Conservation (phyloP, 192 early-diverging fungal genomes). For the Backusella tarrabulga region DNA sequence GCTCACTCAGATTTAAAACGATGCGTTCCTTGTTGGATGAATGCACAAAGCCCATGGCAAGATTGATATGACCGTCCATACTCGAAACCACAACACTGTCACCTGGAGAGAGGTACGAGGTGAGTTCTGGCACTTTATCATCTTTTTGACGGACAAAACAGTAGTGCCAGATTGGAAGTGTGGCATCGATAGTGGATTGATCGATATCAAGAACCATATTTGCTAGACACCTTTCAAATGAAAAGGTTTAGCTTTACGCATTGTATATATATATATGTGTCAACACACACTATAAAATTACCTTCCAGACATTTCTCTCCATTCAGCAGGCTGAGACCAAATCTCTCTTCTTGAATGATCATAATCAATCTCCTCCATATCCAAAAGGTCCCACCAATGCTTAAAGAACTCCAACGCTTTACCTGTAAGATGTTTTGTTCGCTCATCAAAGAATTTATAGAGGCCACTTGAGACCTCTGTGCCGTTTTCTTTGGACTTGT, state of each 20-base stretch:
- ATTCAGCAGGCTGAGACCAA: conserved; percentile 47
- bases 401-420: conserved; percentile 69
- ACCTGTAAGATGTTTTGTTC: conserved; percentile 56
- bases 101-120: conserved; percentile 57
- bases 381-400: conserved; percentile 76
- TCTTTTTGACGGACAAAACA: not conserved
- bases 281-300: not conserved
- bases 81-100: conserved; percentile 85
- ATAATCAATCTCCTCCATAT: conserved; percentile 73
- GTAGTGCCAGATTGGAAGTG: not conserved
- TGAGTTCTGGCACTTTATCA: conserved; percentile 30
- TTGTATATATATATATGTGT: not conserved
- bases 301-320: conserved; percentile 48
- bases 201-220: not conserved
- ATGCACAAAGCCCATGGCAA: conserved; percentile 75
- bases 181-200: not conserved
- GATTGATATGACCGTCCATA: conserved; percentile 65
- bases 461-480: conserved; percentile 55
- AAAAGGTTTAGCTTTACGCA: not conserved
- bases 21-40: conserved; percentile 43
- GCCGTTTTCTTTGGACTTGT: conserved; percentile 74
- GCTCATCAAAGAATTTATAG: conserved; percentile 57
- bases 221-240: not conserved
- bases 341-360: conserved; percentile 61
- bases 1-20: conserved; percentile 3